phyloP scores from a whole-genome alignment of 306 rosid species.

The Pyrus pyrifolia region DNA sequence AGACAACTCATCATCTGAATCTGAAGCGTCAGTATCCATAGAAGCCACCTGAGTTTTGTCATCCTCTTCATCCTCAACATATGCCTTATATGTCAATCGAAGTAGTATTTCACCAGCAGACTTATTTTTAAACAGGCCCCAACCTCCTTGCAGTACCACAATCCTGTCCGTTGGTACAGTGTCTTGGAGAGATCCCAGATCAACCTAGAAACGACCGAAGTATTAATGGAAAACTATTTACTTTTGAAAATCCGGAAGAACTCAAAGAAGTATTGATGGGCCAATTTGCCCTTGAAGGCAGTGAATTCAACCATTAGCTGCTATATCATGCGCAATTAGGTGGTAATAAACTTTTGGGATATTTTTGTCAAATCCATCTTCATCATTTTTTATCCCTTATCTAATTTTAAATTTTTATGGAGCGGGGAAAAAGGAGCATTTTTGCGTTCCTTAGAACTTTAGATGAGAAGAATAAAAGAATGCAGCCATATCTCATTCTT shows the following conservation, averaged over 20 bases:
- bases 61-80: conserved; percentile 98
- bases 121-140: conserved; percentile 62
- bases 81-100: conserved; percentile 91
- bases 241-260: background rate
- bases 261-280: background rate
- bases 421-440: background rate
- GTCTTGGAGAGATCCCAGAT: conserved; percentile 82
- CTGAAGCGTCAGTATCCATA: conserved; percentile 57
- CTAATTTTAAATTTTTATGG: background rate
- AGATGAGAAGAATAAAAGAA: background rate
- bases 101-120: conserved; percentile 90
- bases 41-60: conserved; percentile 44
- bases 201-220: conserved; percentile 47
- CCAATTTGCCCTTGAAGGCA: background rate
- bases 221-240: conserved; percentile 7
- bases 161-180: conserved; percentile 98
- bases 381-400: background rate
- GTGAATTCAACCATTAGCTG: background rate
- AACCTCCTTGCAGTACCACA: conserved; percentile 71
- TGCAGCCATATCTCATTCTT: background rate
- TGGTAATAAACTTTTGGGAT: background rate
- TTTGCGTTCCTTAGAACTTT: background rate
- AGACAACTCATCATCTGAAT: conserved; percentile 80
- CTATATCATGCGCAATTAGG: background rate
- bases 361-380: background rate